These are phyloP conservation scores for Annulohypoxylon bovei DNA, from an alignment of 495 filamentous ascomycete species.

Conservation along the genomic window DNA sequence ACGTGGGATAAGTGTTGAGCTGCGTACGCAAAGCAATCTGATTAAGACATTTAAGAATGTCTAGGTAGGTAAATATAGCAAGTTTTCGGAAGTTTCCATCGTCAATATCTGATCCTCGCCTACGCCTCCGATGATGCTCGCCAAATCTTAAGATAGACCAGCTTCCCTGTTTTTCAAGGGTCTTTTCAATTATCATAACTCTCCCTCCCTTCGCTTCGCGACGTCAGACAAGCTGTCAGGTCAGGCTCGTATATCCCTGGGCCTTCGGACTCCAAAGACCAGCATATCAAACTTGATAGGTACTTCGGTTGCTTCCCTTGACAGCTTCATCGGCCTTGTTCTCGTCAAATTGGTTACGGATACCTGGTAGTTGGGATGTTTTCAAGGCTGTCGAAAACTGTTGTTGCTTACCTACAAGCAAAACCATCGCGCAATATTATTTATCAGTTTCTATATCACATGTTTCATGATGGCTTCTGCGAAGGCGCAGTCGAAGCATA, in stretches of 20 bases:
- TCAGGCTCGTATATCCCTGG: slow-evolving; percentile 22
- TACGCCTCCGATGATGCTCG: slow-evolving; percentile 4
- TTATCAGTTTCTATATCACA: slow-evolving; percentile 37
- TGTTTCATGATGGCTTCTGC: slow-evolving; percentile 28
- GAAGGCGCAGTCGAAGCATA: slow-evolving; percentile 25
- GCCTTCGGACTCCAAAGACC: slow-evolving; percentile 17
- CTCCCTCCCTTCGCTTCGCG: slow-evolving; percentile 27
- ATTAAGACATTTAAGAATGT: not conserved
- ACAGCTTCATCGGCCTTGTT: slow-evolving; percentile 19
- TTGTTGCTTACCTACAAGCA: slow-evolving; percentile 12
- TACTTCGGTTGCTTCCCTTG: slow-evolving; percentile 26
- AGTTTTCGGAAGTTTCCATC: slow-evolving; percentile 20
- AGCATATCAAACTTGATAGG: slow-evolving; percentile 36
- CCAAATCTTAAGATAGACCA: slow-evolving; percentile 19
- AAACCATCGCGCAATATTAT: not conserved
- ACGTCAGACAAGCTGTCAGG: no score
- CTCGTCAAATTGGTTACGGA: slow-evolving; percentile 10
- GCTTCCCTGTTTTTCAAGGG: slow-evolving; percentile 30
- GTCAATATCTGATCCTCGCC: slow-evolving; percentile 2
- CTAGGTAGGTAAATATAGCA: not conserved
- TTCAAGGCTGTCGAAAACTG: slow-evolving; percentile 26
- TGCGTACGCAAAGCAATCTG: not conserved
- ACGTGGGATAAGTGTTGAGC: slow-evolving; percentile 2
- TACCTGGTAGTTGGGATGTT: slow-evolving; percentile 17
- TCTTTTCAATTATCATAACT: slow-evolving; percentile 19